Conservation (phyloP, 78 protist genomes). For the Pigoraptor vietnamica region DNA sequence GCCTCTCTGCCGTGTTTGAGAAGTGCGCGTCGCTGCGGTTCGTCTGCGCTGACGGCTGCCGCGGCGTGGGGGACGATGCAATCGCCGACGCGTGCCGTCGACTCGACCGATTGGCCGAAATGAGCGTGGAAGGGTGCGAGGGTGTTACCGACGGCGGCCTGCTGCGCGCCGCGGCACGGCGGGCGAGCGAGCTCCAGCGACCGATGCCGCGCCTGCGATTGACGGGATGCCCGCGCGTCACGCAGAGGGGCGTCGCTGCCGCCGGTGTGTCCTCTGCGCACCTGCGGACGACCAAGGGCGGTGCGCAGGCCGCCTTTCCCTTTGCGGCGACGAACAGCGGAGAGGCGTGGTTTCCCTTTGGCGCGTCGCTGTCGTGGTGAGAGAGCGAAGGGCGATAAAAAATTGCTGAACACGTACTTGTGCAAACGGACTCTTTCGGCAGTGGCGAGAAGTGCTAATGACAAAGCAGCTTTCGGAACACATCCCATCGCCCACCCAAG, state of each 20-base stretch:
- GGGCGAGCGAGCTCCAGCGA: neutral
- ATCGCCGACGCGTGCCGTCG: neutral
- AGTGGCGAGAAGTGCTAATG: neutral
- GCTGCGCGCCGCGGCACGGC: neutral
- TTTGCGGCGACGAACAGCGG: neutral
- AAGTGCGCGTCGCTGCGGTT: neutral
- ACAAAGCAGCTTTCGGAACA: no score
- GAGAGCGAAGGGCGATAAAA: no score
- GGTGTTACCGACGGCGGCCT: neutral
- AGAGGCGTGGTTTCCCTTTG: neutral
- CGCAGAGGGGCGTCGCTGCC: neutral
- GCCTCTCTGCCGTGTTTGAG: neutral
- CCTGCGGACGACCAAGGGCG: neutral
- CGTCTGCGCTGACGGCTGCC: neutral
- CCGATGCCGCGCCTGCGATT: neutral
- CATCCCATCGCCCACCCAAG: no score
- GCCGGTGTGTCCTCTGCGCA: neutral
- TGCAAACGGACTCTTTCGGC: neutral
- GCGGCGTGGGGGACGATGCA: neutral
- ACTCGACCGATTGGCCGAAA: neutral
- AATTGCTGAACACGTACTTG: no score
- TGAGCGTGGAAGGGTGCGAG: neutral
- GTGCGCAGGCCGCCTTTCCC: neutral
- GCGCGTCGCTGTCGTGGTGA: neutral
- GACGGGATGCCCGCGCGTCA: neutral